Base-by-base conservation (phyloP, 2,329 filamentous ascomycete species). In the Hypomyces rosellus region DNA sequence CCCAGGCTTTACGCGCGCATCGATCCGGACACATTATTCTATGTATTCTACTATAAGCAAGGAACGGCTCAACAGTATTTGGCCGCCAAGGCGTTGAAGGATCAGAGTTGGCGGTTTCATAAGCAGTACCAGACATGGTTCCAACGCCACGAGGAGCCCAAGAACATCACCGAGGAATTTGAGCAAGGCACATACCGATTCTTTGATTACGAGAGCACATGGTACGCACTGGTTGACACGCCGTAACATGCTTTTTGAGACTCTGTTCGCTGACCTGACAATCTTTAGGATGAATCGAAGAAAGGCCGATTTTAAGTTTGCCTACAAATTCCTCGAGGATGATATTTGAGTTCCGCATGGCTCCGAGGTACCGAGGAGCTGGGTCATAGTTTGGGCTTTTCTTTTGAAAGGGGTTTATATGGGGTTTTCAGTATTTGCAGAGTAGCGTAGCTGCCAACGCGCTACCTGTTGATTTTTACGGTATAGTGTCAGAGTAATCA, bases 91-190 rank as follows among this genome's bases (percentile, higher is more conserved):
- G 89, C 93, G n/a, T 74, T 99, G 47, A 99, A 99, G 73, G 88
- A 92, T 58, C 93, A 99, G 70, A 96, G 91, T 69, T 99, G 93
- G 93, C 82, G 93, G 50, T 99, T 99, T 68, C 93, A 99, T 73
- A 99, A 99, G 76, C 93, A 97, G 69, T 99, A 99, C 66, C 93
- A 96, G 69, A 99, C 93, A 1, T 99, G 93, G 93, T 99, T 99
- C 65, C 93, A 99, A 70, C 81, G 93, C 46, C 93, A 99, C 59
- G 93, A 99, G 65, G 93, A 99, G 74, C 93, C 93, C 15, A 99
- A 99, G 76, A 91, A 85, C 61, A 99, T 99, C 64, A 97, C 93
- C 0, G 93, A 99, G 69, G 93, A 99, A 71, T 97, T 89, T 65
- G 93, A 99, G 73, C 93, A 99, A 71, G 93, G 93, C 55, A 99